Evolutionary conservation across 1,284 basidiomycete genomes (phyloP).

Genomic region (Irpex sp.): DNA sequence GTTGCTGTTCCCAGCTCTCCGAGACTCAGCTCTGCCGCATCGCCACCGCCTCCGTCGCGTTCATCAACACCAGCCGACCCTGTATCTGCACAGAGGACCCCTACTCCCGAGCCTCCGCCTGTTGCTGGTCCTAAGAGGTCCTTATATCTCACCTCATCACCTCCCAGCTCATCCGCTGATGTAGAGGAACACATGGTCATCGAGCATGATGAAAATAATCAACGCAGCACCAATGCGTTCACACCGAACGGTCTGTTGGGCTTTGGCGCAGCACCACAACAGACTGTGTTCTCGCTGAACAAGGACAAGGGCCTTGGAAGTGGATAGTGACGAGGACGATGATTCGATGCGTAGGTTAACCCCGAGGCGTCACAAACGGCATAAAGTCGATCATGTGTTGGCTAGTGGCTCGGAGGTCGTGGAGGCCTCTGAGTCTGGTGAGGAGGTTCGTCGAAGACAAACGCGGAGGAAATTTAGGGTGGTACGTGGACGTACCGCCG

Average conservation of each 20-base stretch:
- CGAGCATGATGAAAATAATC: neutral
- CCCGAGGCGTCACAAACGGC: neutral
- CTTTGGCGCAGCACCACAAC: neutral
- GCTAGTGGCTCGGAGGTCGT: constrained; percentile 4
- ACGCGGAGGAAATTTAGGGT: neutral
- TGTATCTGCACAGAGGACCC: neutral
- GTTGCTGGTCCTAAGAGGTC: constrained; percentile 6
- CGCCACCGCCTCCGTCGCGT: constrained; percentile 2
- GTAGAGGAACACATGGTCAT: neutral
- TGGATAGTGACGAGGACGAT: neutral
- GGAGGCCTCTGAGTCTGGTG: constrained; percentile 7
- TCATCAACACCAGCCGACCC: neutral
- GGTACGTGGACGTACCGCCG: constrained; percentile 16
- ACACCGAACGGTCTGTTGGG: constrained; percentile 8
- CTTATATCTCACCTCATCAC: constrained; percentile 5
- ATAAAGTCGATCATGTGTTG: neutral
- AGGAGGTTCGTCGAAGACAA: neutral
- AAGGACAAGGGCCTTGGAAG: constrained; percentile 7
- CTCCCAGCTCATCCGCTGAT: neutral
- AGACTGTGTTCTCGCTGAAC: neutral
- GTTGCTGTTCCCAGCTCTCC: neutral
- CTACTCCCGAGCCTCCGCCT: neutral
- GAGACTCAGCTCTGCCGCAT: neutral
- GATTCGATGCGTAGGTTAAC: neutral
- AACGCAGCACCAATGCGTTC: constrained; percentile 3